A percentile compares a stretch with the other conserved stretches of the same genome.
Conservation (phyloP, 2,329 filamentous ascomycete species). For the Pezicula carpinea region DNA sequence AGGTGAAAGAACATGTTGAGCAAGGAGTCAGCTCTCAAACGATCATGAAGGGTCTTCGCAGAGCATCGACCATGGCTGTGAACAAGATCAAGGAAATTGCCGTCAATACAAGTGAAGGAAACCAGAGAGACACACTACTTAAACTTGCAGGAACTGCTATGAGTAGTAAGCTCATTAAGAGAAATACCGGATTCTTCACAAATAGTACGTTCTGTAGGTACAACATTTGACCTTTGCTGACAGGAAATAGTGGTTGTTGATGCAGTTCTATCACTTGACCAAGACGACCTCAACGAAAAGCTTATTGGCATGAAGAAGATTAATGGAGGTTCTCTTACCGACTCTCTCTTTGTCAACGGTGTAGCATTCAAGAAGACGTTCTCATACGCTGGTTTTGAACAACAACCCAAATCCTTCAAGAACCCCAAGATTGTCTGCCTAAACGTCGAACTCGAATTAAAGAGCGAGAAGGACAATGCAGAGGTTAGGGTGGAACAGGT, state of each 20-base stretch:
- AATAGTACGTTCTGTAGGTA: slow-evolving; percentile 63
- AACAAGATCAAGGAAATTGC: slow-evolving; percentile 99
- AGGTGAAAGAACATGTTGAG: slow-evolving; percentile 93
- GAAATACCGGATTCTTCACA: slow-evolving; percentile 95
- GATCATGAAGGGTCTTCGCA: slow-evolving; percentile 92
- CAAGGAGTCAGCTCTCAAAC: slow-evolving; percentile 95
- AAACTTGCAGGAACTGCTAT: slow-evolving; percentile 94
- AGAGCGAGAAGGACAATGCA: slow-evolving; percentile 98
- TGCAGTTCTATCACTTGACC: slow-evolving; percentile 89
- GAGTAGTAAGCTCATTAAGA: slow-evolving; percentile 99
- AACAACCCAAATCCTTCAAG: slow-evolving; percentile 93
- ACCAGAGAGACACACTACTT: slow-evolving; percentile 78
- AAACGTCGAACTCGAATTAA: slow-evolving; percentile 96
- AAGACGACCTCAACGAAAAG: slow-evolving; percentile 95
- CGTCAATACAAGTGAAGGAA: slow-evolving; percentile 75
- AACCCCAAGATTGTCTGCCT: slow-evolving; percentile 95
- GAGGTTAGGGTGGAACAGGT: slow-evolving; percentile 98
- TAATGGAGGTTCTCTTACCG: slow-evolving; percentile 89
- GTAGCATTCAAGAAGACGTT: slow-evolving; percentile 99
- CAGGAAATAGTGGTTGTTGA: slow-evolving; percentile 80
- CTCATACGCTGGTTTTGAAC: slow-evolving; percentile 97
- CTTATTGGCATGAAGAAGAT: slow-evolving; percentile 99
- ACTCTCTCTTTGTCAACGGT: slow-evolving; percentile 94
- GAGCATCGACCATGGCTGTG: slow-evolving; percentile 83
- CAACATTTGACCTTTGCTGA: slow-evolving; percentile 23